Percentiles rank a stretch among this genome's conserved stretches.
Evolutionary conservation across 2,329 filamentous ascomycete species (phyloP).

Genomic region (Pseudopithomyces chartarum): DNA sequence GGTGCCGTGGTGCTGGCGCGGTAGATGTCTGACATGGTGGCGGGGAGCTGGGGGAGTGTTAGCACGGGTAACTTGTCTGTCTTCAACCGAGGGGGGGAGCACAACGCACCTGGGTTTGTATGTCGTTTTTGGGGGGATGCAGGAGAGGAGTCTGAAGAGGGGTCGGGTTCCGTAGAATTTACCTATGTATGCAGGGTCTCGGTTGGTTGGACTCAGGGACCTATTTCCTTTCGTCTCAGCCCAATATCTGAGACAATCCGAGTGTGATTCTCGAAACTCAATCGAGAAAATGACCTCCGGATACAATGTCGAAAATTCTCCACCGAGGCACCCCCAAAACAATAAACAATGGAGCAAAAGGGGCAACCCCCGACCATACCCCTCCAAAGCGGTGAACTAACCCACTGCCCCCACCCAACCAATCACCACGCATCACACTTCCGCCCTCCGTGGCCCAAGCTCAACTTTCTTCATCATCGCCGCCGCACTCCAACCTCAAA

Average conservation of each 20-base stretch:
- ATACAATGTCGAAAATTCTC: neutral
- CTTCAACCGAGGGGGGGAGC: neutral
- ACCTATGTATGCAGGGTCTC: conserved; percentile 40
- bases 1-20: conserved; percentile 94
- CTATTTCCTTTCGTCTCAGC: too few relatives aligned
- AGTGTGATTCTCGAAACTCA: too few relatives aligned
- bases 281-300: too few relatives aligned
- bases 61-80: conserved; percentile 14
- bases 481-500: too few relatives aligned
- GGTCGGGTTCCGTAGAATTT: conserved; percentile 15
- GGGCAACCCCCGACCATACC: conserved; percentile 10
- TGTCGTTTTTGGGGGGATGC: too few relatives aligned
- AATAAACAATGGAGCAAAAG: neutral
- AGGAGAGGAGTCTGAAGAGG: too few relatives aligned
- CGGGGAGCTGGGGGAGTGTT: conserved; percentile 3
- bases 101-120: too few relatives aligned
- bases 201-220: conserved; percentile 9
- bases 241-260: too few relatives aligned
- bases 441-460: conserved; percentile 17
- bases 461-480: conserved; percentile 24
- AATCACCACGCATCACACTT: conserved; percentile 8
- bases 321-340: neutral
- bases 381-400: conserved; percentile 22
- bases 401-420: neutral
- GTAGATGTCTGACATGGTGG: conserved; percentile 65